A percentile compares a stretch with the other conserved stretches of the same genome.
Conservation (phyloP, 441 rosid species). For the Adansonia madagascariensis region DNA sequence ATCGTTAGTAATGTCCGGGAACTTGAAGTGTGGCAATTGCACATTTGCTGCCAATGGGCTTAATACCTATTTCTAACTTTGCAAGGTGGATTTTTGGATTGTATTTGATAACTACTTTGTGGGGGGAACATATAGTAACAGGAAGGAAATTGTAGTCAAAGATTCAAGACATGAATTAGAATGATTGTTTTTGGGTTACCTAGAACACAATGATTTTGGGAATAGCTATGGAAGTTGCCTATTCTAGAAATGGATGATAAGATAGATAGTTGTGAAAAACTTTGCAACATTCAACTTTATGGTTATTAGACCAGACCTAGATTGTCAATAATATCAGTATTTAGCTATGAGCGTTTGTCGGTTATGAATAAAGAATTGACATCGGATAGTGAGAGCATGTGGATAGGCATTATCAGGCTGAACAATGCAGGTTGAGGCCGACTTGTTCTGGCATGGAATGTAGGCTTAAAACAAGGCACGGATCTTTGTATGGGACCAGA, state of each 20-base stretch:
- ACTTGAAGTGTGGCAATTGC: neutral
- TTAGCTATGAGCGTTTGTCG: neutral
- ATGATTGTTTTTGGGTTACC: neutral
- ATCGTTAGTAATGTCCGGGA: neutral
- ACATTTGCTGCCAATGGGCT: neutral
- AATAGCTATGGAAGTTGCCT: neutral
- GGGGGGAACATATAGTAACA: neutral
- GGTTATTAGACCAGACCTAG: neutral
- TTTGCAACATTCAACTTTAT: neutral
- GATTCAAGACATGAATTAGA: neutral
- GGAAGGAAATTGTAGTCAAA: neutral
- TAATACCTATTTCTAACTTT: neutral
- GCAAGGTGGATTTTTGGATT: neutral
- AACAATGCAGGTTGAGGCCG: neutral
- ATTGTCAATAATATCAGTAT: neutral
- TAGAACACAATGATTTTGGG: neutral
- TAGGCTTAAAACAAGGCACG: neutral
- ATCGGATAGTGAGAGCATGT: neutral
- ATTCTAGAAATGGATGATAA: neutral
- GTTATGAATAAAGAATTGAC: neutral
- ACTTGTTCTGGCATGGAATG: neutral
- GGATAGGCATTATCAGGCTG: neutral
- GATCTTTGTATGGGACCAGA: neutral
- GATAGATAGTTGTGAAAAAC: neutral
- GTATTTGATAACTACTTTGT: neutral